These are phyloP conservation scores for Telopea speciosissima DNA, from an alignment of 177 flowering plant species.

Conservation along the genomic window DNA sequence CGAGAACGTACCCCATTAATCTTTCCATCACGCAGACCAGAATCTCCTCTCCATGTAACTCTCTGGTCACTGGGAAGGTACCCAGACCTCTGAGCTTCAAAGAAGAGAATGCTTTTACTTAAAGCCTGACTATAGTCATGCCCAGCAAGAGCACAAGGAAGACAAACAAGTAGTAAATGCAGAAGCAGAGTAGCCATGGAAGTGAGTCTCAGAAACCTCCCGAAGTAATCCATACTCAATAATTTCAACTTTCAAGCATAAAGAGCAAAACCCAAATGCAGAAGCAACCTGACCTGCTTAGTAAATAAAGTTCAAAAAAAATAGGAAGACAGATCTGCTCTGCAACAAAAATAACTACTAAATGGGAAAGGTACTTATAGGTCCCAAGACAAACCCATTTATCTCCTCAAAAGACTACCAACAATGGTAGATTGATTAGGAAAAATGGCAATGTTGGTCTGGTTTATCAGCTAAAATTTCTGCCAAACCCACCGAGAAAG, in stretches of 20 bases:
- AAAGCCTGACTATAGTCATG: constrained; percentile 79
- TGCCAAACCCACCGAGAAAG: constrained; percentile 35
- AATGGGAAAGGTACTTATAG: constrained; percentile 3
- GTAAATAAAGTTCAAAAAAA: constrained; percentile 1
- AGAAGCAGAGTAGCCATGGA: constrained; percentile 37
- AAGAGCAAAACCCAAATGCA: constrained; percentile 6
- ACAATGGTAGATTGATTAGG: background rate
- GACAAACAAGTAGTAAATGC: constrained; percentile 24
- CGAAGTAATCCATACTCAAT: constrained; percentile 17
- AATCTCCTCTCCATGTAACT: constrained; percentile 69
- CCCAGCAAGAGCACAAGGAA: constrained; percentile 49
- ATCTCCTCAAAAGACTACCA: background rate
- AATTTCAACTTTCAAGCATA: background rate
- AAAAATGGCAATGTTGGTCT: constrained; percentile 30
- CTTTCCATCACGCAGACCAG: constrained; percentile 73
- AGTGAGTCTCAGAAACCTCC: constrained; percentile 20
- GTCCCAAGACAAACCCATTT: constrained; percentile 9
- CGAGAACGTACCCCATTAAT: constrained; percentile 57
- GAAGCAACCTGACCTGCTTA: constrained; percentile 7
- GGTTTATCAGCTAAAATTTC: constrained; percentile 48
- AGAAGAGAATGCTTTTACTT: constrained; percentile 72
- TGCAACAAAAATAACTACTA: constrained; percentile 6
- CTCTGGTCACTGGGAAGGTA: constrained; percentile 63
- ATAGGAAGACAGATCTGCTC: constrained; percentile 8
- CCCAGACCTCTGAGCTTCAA: constrained; percentile 90